Conservation (phyloP, 2,329 filamentous ascomycete genomes). For the Fusarium irregulare region DNA sequence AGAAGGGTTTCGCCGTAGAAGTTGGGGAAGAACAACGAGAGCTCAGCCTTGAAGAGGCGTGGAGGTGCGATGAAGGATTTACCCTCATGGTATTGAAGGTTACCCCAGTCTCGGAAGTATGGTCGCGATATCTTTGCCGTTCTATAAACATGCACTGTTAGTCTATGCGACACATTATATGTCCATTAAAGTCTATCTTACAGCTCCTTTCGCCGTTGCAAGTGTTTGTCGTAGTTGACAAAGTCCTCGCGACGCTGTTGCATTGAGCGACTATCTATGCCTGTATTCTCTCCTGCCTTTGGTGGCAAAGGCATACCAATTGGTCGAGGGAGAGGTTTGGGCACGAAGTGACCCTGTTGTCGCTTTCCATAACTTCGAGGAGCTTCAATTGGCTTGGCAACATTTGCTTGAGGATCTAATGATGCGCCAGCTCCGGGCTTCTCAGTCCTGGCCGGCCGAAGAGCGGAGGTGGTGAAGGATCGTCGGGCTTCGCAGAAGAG, state of each 20-base stretch:
- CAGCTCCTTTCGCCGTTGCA: constrained; percentile 80
- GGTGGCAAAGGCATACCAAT: constrained; percentile 86
- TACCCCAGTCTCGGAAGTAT: constrained; percentile 96
- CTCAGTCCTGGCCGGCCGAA: constrained; percentile 45
- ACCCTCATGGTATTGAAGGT: constrained; percentile 83
- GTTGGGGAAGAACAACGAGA: constrained; percentile 94
- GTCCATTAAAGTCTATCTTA: constrained; percentile 53
- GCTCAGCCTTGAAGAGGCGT: constrained; percentile 83
- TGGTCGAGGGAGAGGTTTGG: constrained; percentile 73
- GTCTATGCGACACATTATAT: background rate
- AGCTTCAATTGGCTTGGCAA: constrained; percentile 65
- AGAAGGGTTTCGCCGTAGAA: constrained; percentile 82
- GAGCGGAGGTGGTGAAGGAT: constrained; percentile 59
- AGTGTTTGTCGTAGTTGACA: constrained; percentile 85
- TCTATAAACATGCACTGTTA: constrained; percentile 53
- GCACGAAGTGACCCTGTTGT: constrained; percentile 64
- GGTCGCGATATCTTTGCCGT: constrained; percentile 83
- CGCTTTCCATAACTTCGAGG: constrained; percentile 70
- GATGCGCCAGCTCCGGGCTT: constrained; percentile 53
- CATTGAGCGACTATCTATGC: constrained; percentile 74
- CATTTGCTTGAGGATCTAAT: constrained; percentile 52
- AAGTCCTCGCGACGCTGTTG: constrained; percentile 81
- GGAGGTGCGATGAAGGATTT: constrained; percentile 92
- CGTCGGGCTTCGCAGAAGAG: constrained; percentile 64
- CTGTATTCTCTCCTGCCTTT: constrained; percentile 81